Evolutionary conservation across 2,329 filamentous ascomycete genomes (phyloP).

Genomic region (Dactylella cylindrospora): DNA sequence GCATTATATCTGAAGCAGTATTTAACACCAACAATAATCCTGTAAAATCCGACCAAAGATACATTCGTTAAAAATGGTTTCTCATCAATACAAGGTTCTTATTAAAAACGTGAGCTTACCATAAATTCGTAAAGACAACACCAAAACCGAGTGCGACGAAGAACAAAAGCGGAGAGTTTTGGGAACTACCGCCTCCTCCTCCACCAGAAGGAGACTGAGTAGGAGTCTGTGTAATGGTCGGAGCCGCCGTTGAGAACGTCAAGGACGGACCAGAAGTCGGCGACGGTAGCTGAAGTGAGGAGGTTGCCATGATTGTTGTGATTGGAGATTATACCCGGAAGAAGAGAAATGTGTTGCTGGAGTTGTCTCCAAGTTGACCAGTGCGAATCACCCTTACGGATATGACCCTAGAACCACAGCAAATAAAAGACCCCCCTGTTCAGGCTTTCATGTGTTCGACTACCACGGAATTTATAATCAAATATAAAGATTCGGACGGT

Average conservation of each 20-base stretch:
- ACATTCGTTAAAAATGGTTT: constrained; percentile 47
- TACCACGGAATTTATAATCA: no score
- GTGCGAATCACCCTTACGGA: no score
- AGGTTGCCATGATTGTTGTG: not conserved
- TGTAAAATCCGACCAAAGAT: constrained; percentile 52
- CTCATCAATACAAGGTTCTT: not conserved
- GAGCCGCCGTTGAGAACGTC: constrained; percentile 29
- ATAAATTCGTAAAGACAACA: constrained; percentile 97
- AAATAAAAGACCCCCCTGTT: no score
- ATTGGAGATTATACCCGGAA: not conserved
- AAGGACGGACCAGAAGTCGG: constrained; percentile 47
- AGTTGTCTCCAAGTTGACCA: no score
- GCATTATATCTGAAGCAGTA: constrained; percentile 99
- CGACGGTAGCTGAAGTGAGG: not conserved
- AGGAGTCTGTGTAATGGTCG: constrained; percentile 47
- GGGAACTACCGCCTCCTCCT: constrained; percentile 54
- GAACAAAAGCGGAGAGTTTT: constrained; percentile 77
- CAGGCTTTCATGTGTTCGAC: no score
- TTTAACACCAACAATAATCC: constrained; percentile 99
- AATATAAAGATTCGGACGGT: not conserved
- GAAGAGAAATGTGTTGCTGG: no score
- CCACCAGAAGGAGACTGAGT: constrained; percentile 49
- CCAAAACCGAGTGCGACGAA: constrained; percentile 96
- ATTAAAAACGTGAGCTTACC: constrained; percentile 62
- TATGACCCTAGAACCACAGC: no score